Percentiles rank a stretch among this genome's conserved stretches.
Evolutionary conservation across 1,284 basidiomycete species (phyloP).

Genomic region (Stygiomarasmius scandens): DNA sequence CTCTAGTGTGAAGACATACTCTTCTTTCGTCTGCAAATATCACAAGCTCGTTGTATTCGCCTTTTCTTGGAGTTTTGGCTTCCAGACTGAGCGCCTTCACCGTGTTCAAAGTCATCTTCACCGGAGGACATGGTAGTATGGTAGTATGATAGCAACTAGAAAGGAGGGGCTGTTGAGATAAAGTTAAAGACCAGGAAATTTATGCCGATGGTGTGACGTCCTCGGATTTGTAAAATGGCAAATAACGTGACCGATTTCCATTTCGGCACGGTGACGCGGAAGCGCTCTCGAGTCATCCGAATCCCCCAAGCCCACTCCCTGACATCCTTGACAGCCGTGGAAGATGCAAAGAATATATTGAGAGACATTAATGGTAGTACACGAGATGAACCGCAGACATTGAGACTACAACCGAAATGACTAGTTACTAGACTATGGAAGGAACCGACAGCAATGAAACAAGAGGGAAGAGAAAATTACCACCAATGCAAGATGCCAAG

Average conservation of each 20-base stretch:
- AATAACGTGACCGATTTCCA: too few species aligned
- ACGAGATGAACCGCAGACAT: neutral
- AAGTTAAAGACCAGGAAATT: too few species aligned
- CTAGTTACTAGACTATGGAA: neutral
- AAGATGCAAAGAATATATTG: neutral
- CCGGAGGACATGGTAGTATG: constrained; percentile 41
- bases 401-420: constrained; percentile 1
- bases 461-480: neutral
- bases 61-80: constrained; percentile 56
- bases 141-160: too few species aligned
- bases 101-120: constrained; percentile 42
- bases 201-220: too few species aligned
- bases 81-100: constrained; percentile 21
- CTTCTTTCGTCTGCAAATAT: constrained; percentile 76
- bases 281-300: too few species aligned
- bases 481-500: neutral
- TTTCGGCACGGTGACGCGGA: too few species aligned
- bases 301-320: too few species aligned
- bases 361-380: neutral
- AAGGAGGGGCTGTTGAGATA: too few species aligned
- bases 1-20: constrained; percentile 57
- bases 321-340: too few species aligned
- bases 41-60: constrained; percentile 74
- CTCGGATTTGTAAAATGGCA: too few species aligned
- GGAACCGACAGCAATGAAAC: constrained; percentile 1